Percentiles rank a stretch among this genome's conserved stretches.
Conservation (phyloP, 2,329 filamentous ascomycete species). For the Botrytis fragariae region DNA sequence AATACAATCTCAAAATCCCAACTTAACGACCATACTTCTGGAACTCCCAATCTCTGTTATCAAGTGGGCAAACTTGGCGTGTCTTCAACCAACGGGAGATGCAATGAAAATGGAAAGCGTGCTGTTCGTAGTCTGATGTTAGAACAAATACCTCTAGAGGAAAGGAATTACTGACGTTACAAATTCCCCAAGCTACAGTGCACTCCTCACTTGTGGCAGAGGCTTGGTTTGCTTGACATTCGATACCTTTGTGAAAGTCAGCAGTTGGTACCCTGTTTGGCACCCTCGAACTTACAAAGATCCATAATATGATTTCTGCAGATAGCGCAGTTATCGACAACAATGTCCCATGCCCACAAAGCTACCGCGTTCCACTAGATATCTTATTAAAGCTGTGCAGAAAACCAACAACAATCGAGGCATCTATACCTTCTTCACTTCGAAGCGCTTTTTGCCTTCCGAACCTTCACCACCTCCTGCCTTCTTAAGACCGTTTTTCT, state of each 20-base stretch:
- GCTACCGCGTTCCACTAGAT: constrained; percentile 94
- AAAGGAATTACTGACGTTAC: constrained; percentile 69
- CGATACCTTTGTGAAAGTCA: constrained; percentile 64
- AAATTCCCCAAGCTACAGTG: constrained; percentile 98
- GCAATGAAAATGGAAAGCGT: constrained; percentile 99
- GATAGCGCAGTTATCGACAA: constrained; percentile 99
- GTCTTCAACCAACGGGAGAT: constrained; percentile 99
- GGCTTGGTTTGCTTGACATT: constrained; percentile 97
- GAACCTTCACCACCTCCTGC: constrained; percentile 50
- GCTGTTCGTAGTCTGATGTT: constrained; percentile 51
- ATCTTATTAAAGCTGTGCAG: neutral
- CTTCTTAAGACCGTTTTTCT: constrained; percentile 50
- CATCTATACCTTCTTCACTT: constrained; percentile 87
- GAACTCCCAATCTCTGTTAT: constrained; percentile 99
- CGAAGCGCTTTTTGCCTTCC: constrained; percentile 90
- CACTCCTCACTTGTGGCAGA: constrained; percentile 97
- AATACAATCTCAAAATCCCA: neutral
- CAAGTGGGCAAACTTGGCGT: constrained; percentile 94
- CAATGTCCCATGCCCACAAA: constrained; percentile 98
- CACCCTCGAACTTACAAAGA: constrained; percentile 62
- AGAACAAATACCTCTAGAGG: neutral
- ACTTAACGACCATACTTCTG: constrained; percentile 85
- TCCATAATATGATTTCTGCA: constrained; percentile 99
- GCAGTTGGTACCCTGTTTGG: neutral
- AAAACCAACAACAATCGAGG: neutral